Base-by-base conservation (phyloP, 352 stramenopile genomes). In the Pythium coloratum region DNA sequence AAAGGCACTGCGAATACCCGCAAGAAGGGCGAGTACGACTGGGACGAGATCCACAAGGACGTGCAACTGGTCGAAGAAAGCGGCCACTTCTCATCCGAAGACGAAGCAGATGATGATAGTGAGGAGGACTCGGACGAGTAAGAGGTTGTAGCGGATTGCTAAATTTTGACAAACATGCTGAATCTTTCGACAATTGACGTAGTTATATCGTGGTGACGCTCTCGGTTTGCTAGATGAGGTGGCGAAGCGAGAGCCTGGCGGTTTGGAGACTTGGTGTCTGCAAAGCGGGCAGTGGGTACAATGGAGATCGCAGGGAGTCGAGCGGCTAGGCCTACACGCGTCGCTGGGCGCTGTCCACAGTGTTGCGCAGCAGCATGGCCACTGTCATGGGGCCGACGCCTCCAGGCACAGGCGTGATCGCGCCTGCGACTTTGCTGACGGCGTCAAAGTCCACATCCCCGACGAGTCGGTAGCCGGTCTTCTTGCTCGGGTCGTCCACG, bases 351-450 rank as follows among this genome's bases (percentile, higher is more conserved):
- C 71, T 88, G 59, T 86, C 66, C 34, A 92, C 64, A 0, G 82
- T 91, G 72, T 98, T 97, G 46, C 84, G 81, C 40, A 97, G 79
- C 24, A 97, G 78, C 92, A 97, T 99, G 6, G 90, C 89, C 54
- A 99, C 97, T 1, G 96, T 99, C 97, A 99, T 99, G 18, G 98
- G 98, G 3, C 98, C 98, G 20, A 99, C 91, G 16, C 88, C 88
- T 14, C 90, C 88, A 4, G 97, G 97, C 40, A 99, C 98, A 13
- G 98, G 98, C 28, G 98, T 99, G 72, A 99, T 99, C 44, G 91
- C 92, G 30, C 86, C 82, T 6, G 89, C 96, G 20, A 98, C 84
- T 47, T 89, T 78, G 36, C 73, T 76, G 2, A 77, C 96, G 32
- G 77, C 86, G 2, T 90, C 84, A 72, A 95, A 99, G 79, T 99